Base-by-base conservation (phyloP, 1,284 basidiomycete species). In the Cystobasidium pallidum region DNA sequence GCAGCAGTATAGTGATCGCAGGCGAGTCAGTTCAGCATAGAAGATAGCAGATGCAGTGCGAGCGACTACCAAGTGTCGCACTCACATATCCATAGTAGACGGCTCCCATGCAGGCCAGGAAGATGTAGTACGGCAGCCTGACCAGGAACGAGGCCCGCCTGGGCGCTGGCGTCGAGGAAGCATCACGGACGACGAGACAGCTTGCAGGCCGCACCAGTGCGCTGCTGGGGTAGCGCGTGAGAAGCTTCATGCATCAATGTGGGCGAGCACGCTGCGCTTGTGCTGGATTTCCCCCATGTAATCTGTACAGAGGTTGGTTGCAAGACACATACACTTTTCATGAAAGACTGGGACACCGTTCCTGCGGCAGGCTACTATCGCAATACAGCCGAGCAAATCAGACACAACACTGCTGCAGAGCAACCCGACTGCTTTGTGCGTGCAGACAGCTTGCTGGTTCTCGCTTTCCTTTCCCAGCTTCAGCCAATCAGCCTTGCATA, bases 51-150 rank as follows among this genome's bases (percentile, higher is more conserved):
- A 6, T 39, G 36, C 7, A 39, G 36, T 7, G 36, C 6, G 7
- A 39, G 57, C 39, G n/a, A 19, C 45, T 47, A 6, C n/a, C n/a
- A 4, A 36, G 39, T 39, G 8, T 36, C 13, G 36, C 39, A 55
- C 64, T 43, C 32, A 66, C 64, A 21, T 54, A 66, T 15, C 64
- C 64, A 55, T 66, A 66, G 30, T 66, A 71, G 59, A 71, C 51
- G 17, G 61, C 59, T n/a, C 1, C 61, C 30, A 71, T 58, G 49
- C 19, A 43, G 6, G 59, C 30, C 32, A 71, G 61, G 41, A 71
- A 57, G 59, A 57, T 32, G 61, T 71, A 71, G 39, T 63, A 71
- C n/a, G 68, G 68, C 32, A 71, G 49, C 24, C 68, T 58, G 21
- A 55, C 51, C 32, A 26, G n/a, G 49, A 66, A 52, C 17, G 51